These are phyloP conservation scores for Solanum paucissectum DNA, from an alignment of 257 asterid genomes.

Conservation along the genomic window DNA sequence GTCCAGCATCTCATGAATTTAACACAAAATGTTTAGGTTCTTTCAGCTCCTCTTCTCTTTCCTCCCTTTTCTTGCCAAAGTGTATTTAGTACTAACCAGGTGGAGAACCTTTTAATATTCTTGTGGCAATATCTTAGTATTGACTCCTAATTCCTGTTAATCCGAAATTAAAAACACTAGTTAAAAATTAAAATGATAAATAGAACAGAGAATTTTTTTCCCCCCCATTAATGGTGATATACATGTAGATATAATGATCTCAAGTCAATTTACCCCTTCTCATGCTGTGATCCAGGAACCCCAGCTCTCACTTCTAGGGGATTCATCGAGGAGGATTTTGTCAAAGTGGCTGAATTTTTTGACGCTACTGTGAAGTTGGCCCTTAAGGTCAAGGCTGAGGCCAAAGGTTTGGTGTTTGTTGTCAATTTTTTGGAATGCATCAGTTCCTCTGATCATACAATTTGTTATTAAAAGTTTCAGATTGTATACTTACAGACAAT, in stretches of 20 bases:
- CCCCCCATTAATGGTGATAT: background rate
- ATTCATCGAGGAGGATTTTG: slow-evolving; percentile 71
- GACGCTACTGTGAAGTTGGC: slow-evolving; percentile 85
- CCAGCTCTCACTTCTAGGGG: slow-evolving; percentile 97
- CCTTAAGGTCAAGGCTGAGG: slow-evolving; percentile 69
- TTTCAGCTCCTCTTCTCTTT: background rate
- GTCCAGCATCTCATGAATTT: background rate
- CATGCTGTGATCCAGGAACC: slow-evolving; percentile 43
- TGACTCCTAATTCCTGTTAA: background rate
- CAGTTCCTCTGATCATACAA: background rate
- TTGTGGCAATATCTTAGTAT: background rate
- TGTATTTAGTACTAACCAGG: background rate
- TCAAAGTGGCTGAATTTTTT: slow-evolving; percentile 78
- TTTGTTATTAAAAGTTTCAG: background rate
- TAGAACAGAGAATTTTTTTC: background rate
- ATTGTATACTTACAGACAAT: slow-evolving; percentile 3
- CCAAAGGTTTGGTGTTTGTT: slow-evolving; percentile 37
- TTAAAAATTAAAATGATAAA: background rate
- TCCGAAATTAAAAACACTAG: background rate
- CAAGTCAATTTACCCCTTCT: background rate
- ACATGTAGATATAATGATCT: background rate
- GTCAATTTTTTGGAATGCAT: background rate
- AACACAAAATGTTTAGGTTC: background rate
- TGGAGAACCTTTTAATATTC: background rate
- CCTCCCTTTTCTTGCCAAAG: background rate